Base-by-base conservation (phyloP, 345 rosid species). In the Eucalyptus microcorys region DNA sequence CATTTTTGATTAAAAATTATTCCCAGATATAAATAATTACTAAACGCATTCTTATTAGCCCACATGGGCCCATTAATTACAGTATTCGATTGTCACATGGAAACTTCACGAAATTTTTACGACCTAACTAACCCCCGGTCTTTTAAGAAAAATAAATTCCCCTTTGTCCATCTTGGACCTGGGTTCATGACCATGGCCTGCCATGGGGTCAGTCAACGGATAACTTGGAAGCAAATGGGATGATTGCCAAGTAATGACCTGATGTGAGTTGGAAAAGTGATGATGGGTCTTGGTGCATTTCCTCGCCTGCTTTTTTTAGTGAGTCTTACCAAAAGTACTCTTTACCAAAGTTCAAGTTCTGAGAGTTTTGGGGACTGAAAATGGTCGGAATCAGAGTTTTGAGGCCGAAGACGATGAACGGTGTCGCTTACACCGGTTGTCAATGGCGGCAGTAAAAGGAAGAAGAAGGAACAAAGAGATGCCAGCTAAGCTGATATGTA, bases 151-250 rank as follows among this genome's bases (percentile, higher is more conserved):
- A 48, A 48, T 13, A 22, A 22, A 22, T 22, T 55, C 3, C 30
- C 30, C 61, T 24, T 21, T 1, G 61, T 55, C 61, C 61, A 0
- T 55, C 27, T 4, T 53, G 59, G 59, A 53, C 59, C 27, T 8
- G 59, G 26, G 59, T 1, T 53, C 0, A 53, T 21, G 59, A 53
- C 0, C 59, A 0, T 21, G 0, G 59, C 59, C 26, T 53, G 27
- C 59, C 59, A 7, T 53, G 27, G 13, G 66, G 66, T 26, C n/a
- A 24, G n/a, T 26, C 66, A 59, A 0, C 30, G 32, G n/a, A 59
- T 59, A 59, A 5, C n/a, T 59, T 59, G 32, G n/a, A 12, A 59
- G 61, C 61, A 55, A 55, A 55, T 55, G 61, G 27, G 61, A 0
- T 1, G 61, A 55, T 9, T 55, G 61, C 61, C 61, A 24, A 55